A percentile compares a stretch with the other conserved stretches of the same genome.
Evolutionary conservation across 2,329 filamentous ascomycete genomes (phyloP).

Genomic region (Monosporascus sp.): DNA sequence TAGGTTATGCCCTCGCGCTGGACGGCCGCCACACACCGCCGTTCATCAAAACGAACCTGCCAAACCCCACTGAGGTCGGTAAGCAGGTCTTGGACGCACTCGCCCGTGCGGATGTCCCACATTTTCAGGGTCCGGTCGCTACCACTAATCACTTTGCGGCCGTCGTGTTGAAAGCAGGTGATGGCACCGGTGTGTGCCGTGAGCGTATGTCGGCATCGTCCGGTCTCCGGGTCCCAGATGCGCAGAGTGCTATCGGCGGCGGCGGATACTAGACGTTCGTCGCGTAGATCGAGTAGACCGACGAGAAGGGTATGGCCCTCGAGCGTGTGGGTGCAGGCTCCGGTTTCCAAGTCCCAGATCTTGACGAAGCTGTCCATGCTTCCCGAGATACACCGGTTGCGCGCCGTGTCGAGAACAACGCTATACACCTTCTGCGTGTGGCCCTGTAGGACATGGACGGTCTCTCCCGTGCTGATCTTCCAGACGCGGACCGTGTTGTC

Average conservation of each 20-base stretch:
- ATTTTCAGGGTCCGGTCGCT: conserved; percentile 96
- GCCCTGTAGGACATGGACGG: conserved; percentile 75
- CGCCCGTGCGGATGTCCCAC: conserved; percentile 92
- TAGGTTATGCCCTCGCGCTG: conserved; percentile 90
- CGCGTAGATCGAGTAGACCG: conserved; percentile 81
- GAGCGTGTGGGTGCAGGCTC: conserved; percentile 78
- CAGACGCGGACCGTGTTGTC: conserved; percentile 93
- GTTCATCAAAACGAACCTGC: conserved; percentile 97
- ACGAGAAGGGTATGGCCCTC: conserved; percentile 92
- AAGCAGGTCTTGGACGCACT: conserved; percentile 87
- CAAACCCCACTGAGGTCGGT: conserved; percentile 95
- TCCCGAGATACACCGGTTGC: conserved; percentile 93
- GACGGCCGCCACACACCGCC: conserved; percentile 92
- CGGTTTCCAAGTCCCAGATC: conserved; percentile 91
- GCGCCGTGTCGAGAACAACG: conserved; percentile 85
- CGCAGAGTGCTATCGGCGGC: conserved; percentile 92
- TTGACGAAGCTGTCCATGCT: conserved; percentile 99
- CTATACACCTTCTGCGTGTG: conserved; percentile 95
- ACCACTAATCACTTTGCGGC: conserved; percentile 91
- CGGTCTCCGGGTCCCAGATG: conserved; percentile 94
- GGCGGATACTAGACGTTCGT: conserved; percentile 87
- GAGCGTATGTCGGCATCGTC: conserved; percentile 82
- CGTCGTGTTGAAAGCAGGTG: conserved; percentile 97
- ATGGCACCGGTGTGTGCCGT: conserved; percentile 95
- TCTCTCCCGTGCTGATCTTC: conserved; percentile 94